Evolutionary conservation across 106 monocot species (phyloP).

Genomic region (Triglochin maritima): DNA sequence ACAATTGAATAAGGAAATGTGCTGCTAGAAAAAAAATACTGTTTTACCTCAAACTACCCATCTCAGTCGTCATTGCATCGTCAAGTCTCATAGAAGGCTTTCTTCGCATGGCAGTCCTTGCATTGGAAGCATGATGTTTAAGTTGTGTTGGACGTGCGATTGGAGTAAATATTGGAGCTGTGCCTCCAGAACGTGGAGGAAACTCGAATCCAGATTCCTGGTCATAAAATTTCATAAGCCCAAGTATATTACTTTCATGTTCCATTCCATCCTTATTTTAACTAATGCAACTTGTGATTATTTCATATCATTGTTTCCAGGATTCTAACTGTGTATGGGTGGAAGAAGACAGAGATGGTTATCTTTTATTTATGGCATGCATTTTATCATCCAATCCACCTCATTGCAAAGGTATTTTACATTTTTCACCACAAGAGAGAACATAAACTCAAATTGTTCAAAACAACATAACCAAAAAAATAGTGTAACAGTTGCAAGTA

Average conservation of each 20-base stretch:
- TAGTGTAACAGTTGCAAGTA: too few relatives aligned
- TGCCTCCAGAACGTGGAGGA: conserved; percentile 50
- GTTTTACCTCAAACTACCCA: conserved; percentile 47
- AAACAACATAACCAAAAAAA: too few relatives aligned
- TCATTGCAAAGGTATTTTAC: too few relatives aligned
- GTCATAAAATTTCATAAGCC: conserved; percentile 1
- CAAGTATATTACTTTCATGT: background rate
- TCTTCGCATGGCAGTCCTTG: conserved; percentile 35
- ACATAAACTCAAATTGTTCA: too few relatives aligned
- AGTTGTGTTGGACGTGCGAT: conserved; percentile 20
- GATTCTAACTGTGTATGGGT: too few relatives aligned
- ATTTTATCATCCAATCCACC: too few relatives aligned
- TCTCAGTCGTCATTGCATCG: conserved; percentile 80
- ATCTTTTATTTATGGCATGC: too few relatives aligned
- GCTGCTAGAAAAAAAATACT: background rate
- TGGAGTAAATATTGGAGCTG: conserved; percentile 62
- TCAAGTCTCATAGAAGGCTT: conserved; percentile 54
- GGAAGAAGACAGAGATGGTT: too few relatives aligned
- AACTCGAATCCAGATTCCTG: conserved; percentile 72
- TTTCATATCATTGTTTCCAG: background rate
- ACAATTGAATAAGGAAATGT: background rate
- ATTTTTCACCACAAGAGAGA: too few relatives aligned
- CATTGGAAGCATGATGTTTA: background rate
- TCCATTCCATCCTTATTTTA: too few relatives aligned
- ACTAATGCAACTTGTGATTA: too few relatives aligned